These are phyloP conservation scores for Wallacemonas sp. DNA, from an alignment of 208 protist genomes.

Conservation along the genomic window DNA sequence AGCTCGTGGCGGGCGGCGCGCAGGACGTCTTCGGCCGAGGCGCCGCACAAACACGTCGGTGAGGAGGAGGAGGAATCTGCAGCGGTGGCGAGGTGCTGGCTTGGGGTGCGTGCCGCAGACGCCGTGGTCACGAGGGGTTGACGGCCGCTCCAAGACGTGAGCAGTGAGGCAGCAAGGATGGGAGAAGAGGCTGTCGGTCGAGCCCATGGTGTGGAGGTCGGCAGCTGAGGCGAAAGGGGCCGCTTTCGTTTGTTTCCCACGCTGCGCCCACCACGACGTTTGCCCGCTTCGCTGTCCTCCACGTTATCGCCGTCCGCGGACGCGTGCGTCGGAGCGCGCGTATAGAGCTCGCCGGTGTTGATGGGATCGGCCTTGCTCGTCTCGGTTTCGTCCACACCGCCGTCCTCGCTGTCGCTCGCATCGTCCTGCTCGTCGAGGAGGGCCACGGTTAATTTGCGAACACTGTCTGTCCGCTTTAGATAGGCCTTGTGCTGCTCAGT, in stretches of 20 bases:
- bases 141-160: not conserved
- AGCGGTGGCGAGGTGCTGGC: not conserved
- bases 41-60: not conserved
- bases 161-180: not conserved
- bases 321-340: too few relatives aligned
- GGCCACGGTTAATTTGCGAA: not conserved
- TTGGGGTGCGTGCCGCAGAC: not conserved
- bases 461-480: not conserved
- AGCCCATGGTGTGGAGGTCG: not conserved
- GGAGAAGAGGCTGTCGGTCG: not conserved
- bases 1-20: conserved; percentile 13
- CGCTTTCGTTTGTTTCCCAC: too few relatives aligned
- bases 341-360: not conserved
- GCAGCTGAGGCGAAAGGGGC: not conserved
- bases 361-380: not conserved
- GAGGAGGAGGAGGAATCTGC: not conserved
- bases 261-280: too few relatives aligned
- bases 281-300: too few relatives aligned
- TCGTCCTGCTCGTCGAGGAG: not conserved
- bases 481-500: conserved; percentile 36
- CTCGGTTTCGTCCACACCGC: not conserved
- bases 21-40: not conserved
- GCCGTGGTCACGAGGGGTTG: not conserved
- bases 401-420: not conserved
- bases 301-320: too few relatives aligned